These are phyloP conservation scores for Russula sp. DNA, from an alignment of 768 basidiomycete genomes.

Conservation along the genomic window DNA sequence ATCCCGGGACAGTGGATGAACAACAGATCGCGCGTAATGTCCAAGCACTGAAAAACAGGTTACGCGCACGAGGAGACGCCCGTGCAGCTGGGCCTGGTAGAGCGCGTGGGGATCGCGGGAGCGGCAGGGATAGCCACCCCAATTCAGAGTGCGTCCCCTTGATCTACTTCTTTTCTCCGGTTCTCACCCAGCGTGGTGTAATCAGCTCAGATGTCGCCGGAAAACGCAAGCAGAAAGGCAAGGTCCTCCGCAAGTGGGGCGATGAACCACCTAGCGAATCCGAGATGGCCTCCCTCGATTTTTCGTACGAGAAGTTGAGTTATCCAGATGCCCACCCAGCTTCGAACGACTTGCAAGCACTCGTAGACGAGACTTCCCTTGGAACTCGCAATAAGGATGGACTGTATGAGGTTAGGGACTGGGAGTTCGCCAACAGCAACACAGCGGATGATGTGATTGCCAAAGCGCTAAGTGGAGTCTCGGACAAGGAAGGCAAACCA, in stretches of 20 bases:
- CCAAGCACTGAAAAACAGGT: slow-evolving; percentile 77
- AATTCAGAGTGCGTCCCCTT: slow-evolving; percentile 59
- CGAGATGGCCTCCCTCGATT: slow-evolving; percentile 94
- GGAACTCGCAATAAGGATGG: slow-evolving; percentile 73
- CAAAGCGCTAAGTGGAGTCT: slow-evolving; percentile 46
- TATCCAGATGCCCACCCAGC: slow-evolving; percentile 32
- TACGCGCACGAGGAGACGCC: slow-evolving; percentile 69
- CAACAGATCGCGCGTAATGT: slow-evolving; percentile 92
- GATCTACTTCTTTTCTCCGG: not conserved
- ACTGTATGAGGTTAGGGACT: slow-evolving; percentile 72
- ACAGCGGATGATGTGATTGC: slow-evolving; percentile 51
- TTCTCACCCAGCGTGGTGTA: not conserved
- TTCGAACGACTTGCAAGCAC: slow-evolving; percentile 46
- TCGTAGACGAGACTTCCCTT: slow-evolving; percentile 66
- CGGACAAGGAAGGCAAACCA: slow-evolving; percentile 28
- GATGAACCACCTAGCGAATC: slow-evolving; percentile 70
- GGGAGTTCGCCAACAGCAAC: slow-evolving; percentile 58
- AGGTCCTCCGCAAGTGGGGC: slow-evolving; percentile 87
- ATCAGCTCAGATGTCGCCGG: slow-evolving; percentile 51
- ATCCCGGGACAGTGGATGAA: slow-evolving; percentile 60
- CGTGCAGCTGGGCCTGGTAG: slow-evolving; percentile 40
- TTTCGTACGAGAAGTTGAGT: slow-evolving; percentile 53
- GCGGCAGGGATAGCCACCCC: slow-evolving; percentile 55
- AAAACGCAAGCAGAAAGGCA: slow-evolving; percentile 50
- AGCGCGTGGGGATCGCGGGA: slow-evolving; percentile 45